Evolutionary conservation across 1,284 basidiomycete genomes (phyloP).

Genomic region (Hemileia vastatrix): DNA sequence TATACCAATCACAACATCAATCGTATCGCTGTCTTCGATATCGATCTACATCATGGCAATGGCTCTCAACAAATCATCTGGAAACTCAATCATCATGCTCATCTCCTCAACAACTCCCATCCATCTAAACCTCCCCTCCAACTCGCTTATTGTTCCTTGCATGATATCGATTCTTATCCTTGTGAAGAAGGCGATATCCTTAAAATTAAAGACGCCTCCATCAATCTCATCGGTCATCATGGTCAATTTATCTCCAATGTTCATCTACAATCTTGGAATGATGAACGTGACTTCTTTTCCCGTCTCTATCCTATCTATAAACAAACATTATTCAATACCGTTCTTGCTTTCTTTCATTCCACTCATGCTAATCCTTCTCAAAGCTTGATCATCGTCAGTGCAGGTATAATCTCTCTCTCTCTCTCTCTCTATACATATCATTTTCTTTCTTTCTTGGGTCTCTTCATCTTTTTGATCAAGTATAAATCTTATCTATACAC

Average conservation of each 20-base stretch:
- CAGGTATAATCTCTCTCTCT: constrained; percentile 12
- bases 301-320: constrained; percentile 5
- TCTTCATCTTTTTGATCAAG: not conserved
- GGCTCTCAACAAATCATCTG: constrained; percentile 43
- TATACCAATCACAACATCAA: constrained; percentile 37
- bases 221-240: constrained; percentile 36
- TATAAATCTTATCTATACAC: not conserved
- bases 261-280: constrained; percentile 23
- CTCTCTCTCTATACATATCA: no score
- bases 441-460: constrained; percentile 18
- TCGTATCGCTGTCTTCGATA: constrained; percentile 40
- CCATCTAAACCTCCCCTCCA: constrained; percentile 20
- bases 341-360: constrained; percentile 4
- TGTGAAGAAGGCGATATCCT: constrained; percentile 41
- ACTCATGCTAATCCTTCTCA: not conserved
- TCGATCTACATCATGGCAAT: constrained; percentile 43
- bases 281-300: constrained; percentile 26
- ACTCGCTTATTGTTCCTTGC: constrained; percentile 41
- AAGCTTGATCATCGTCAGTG: constrained; percentile 16
- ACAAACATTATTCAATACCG: not conserved
- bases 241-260: constrained; percentile 45
- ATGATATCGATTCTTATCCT: constrained; percentile 44
- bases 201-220: constrained; percentile 39
- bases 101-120: not conserved
- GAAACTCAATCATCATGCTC: constrained; percentile 35